These are phyloP conservation scores for Artemisia tridentata DNA, from an alignment of 129 eudicot species.

Conservation along the genomic window DNA sequence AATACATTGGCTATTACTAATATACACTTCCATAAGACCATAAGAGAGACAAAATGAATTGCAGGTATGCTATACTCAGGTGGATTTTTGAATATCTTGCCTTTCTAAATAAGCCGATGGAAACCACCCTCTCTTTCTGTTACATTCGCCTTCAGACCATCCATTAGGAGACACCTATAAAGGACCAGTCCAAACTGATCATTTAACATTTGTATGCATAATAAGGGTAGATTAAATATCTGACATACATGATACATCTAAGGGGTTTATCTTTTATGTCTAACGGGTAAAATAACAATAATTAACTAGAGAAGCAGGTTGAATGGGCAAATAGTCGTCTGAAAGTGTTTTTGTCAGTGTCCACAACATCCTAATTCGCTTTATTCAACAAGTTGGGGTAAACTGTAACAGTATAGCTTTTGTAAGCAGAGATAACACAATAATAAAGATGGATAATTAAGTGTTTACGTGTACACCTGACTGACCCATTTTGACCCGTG, in stretches of 20 bases:
- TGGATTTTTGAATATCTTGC: slow-evolving; percentile 27
- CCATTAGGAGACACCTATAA: slow-evolving; percentile 72
- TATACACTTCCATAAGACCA: slow-evolving; percentile 17
- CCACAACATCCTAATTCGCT: not conserved
- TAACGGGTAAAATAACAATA: not conserved
- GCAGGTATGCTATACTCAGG: not conserved
- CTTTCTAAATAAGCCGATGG: slow-evolving; percentile 85
- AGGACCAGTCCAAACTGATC: slow-evolving; percentile 4
- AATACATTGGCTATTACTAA: not conserved
- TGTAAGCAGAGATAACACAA: not conserved
- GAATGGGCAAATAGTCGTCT: not conserved
- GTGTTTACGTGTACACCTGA: not conserved
- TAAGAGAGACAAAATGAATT: not conserved
- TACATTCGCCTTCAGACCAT: slow-evolving; percentile 95
- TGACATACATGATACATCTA: not conserved
- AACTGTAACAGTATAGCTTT: not conserved
- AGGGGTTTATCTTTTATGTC: not conserved
- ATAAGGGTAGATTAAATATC: not conserved
- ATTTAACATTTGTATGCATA: not conserved
- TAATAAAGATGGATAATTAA: not conserved
- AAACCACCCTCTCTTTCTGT: slow-evolving; percentile 84
- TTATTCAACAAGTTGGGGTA: not conserved
- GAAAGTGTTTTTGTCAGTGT: not conserved
- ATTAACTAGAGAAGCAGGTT: not conserved
- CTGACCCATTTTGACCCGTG: not conserved